Conservation (phyloP, 1,139 yeast species). For the Pichia sp. region DNA sequence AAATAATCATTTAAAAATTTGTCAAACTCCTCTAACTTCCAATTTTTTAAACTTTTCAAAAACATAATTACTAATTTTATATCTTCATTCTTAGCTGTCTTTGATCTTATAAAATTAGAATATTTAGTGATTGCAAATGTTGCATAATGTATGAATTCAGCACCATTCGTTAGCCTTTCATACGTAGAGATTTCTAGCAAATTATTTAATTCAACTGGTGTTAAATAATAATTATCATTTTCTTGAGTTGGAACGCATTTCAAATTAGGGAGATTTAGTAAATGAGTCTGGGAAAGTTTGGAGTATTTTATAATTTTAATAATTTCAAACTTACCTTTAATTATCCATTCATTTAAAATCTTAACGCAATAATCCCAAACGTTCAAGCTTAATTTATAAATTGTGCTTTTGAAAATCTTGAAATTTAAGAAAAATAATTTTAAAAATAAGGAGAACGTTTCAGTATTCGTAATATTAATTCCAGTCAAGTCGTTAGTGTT, state of each 20-base stretch:
- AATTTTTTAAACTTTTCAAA: slow-evolving; percentile 23
- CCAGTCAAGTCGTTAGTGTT: not conserved
- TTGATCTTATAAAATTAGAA: slow-evolving; percentile 21
- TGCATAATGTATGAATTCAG: slow-evolving; percentile 26
- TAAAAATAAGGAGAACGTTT: slow-evolving; percentile 15
- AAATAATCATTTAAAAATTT: slow-evolving; percentile 24
- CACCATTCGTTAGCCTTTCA: slow-evolving; percentile 25
- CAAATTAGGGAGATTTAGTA: not conserved
- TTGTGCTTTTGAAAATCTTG: slow-evolving; percentile 15
- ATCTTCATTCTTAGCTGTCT: slow-evolving; percentile 3
- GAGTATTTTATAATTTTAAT: slow-evolving; percentile 1
- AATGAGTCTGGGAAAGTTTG: slow-evolving; percentile 1
- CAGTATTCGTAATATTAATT: slow-evolving; percentile 1
- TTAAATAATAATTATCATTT: slow-evolving; percentile 1
- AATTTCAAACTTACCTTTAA: slow-evolving; percentile 13
- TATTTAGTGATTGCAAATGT: slow-evolving; percentile 23
- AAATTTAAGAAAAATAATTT: slow-evolving; percentile 19
- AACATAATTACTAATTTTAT: slow-evolving; percentile 16
- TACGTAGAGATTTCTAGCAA: slow-evolving; percentile 23
- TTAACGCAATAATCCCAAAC: slow-evolving; percentile 3
- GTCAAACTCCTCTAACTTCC: slow-evolving; percentile 29
- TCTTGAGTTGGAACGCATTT: not conserved
- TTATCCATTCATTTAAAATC: slow-evolving; percentile 13
- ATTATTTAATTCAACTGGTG: slow-evolving; percentile 16
- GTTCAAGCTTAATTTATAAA: slow-evolving; percentile 3